Conservation (phyloP, 768 basidiomycete genomes). For the Mrakia frigida region DNA sequence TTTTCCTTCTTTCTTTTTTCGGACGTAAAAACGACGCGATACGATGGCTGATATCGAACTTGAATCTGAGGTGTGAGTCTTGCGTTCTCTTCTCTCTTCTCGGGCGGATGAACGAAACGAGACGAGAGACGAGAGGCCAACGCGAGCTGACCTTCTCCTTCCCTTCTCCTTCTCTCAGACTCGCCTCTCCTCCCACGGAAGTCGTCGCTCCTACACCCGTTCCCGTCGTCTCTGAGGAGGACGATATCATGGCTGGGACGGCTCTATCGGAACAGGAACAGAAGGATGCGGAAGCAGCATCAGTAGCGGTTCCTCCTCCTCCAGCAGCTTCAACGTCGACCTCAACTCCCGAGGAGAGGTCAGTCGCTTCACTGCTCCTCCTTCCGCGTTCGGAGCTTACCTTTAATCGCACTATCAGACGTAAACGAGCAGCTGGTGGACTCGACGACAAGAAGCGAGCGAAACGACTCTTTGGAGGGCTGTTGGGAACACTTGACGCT, state of each 20-base stretch:
- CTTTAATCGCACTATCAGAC: not conserved
- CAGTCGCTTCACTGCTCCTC: not conserved
- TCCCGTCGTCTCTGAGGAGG: slow-evolving; percentile 11
- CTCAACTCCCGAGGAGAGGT: not conserved
- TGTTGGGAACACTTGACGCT: slow-evolving; percentile 25
- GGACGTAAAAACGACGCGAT: not conserved
- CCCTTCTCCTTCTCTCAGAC: not conserved
- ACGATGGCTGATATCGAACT: slow-evolving; percentile 1
- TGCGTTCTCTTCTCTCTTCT: not conserved
- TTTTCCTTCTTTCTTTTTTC: not conserved
- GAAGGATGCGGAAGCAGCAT: not conserved
- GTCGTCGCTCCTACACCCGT: not conserved
- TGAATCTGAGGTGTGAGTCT: not conserved
- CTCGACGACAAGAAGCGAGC: slow-evolving; percentile 32
- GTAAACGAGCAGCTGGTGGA: slow-evolving; percentile 17
- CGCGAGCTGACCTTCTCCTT: slow-evolving; percentile 12
- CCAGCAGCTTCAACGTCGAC: not conserved
- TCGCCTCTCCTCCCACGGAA: not conserved
- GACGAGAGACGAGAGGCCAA: no score
- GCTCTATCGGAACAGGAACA: not conserved
- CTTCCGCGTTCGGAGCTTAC: not conserved
- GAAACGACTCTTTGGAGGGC: slow-evolving; percentile 27
- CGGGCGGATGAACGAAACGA: not conserved
- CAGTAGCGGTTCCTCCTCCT: not conserved
- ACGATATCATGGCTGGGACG: slow-evolving; percentile 8